Conservation (phyloP, 2,329 filamentous ascomycete species). For the Aureobasidium leucospermi region DNA sequence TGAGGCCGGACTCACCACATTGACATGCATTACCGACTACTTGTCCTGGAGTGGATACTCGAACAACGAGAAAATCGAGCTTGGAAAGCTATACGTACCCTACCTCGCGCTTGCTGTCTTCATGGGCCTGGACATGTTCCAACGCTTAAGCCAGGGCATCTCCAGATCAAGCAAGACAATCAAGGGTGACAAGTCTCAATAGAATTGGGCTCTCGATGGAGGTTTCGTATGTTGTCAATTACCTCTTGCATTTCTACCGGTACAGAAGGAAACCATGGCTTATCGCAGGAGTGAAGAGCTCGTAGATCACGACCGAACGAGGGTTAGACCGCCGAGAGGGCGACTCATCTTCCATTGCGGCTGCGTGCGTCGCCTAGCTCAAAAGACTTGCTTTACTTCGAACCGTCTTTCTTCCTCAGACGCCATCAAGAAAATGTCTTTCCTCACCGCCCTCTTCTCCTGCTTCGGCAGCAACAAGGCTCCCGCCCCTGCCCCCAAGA, state of each 20-base stretch:
- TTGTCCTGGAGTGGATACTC: conserved; percentile 47
- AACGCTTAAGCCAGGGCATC: conserved; percentile 21
- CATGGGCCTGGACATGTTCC: conserved; percentile 38
- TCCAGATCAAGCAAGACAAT: neutral
- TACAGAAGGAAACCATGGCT: neutral
- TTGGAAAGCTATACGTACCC: conserved; percentile 49
- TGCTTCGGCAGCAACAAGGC: conserved; percentile 2
- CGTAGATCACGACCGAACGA: neutral
- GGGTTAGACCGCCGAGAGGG: neutral
- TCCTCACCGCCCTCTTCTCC: neutral
- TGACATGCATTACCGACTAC: conserved; percentile 56
- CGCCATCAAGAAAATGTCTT: neutral
- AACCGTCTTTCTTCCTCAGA: neutral
- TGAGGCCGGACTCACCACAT: conserved; percentile 54
- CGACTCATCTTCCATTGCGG: neutral
- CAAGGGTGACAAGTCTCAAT: neutral
- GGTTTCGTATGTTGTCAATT: neutral
- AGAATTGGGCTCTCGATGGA: neutral
- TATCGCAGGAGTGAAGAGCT: neutral
- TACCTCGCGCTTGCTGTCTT: conserved; percentile 49
- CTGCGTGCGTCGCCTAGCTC: neutral
- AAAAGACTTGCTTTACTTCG: neutral
- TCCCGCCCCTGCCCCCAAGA: neutral
- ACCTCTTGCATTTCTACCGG: neutral
- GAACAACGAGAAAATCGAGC: conserved; percentile 38